phyloP scores from a whole-genome alignment of 192 early-diverging fungal genomes.

The Endogone sp. region DNA sequence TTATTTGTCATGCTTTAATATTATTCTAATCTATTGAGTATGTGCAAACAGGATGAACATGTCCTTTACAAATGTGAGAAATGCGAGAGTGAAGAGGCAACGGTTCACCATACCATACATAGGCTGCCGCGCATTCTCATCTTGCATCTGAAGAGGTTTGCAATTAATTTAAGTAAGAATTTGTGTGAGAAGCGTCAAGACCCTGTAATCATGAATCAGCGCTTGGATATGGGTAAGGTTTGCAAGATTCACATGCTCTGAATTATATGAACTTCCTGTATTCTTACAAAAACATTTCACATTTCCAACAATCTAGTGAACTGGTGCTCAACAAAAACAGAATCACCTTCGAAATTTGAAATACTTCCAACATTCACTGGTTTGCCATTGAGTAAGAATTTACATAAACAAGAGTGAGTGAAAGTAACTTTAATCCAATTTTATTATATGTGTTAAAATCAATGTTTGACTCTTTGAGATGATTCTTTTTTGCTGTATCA shows the following conservation, averaged over 20 bases:
- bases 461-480: background rate
- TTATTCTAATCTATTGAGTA: background rate
- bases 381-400: no score
- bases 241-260: background rate
- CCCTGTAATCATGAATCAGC: background rate
- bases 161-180: background rate
- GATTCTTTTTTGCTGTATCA: background rate
- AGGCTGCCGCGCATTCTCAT: conserved; percentile 3
- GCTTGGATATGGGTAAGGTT: background rate
- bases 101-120: conserved; percentile 4
- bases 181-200: background rate
- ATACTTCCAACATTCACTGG: no score
- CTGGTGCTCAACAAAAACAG: no score
- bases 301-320: no score
- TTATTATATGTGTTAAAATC: background rate
- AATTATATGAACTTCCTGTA: no score
- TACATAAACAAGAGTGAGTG: no score
- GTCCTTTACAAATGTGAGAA: conserved; percentile 12
- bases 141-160: conserved; percentile 12
- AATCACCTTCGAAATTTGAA: no score
- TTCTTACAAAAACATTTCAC: no score
- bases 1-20: background rate
- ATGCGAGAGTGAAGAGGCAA: conserved; percentile 5
- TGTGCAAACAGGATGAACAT: conserved; percentile 4
- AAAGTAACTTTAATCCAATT: background rate